Percentiles rank a stretch among this genome's conserved stretches.
These are phyloP conservation scores for Schizochytrium sp. DNA, from an alignment of 108 stramenopile genomes.

Conservation along the genomic window DNA sequence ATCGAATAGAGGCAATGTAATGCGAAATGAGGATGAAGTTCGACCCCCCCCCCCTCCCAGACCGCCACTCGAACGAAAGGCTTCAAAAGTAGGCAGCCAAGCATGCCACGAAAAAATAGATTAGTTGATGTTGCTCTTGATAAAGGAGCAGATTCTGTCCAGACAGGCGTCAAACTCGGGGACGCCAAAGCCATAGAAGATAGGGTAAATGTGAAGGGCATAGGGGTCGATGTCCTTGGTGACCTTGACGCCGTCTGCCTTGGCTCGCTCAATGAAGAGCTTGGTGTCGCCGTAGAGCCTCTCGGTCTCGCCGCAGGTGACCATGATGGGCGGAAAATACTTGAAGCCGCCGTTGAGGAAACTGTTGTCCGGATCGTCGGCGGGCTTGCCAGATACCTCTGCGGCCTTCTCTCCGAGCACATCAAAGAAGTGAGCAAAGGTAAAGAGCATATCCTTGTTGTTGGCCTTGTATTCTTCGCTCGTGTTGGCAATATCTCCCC, in stretches of 20 bases:
- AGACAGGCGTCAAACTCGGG: background rate
- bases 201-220: background rate
- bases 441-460: background rate
- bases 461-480: background rate
- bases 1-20: no score
- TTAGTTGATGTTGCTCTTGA: background rate
- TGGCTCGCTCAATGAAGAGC: background rate
- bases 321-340: background rate
- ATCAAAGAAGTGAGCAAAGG: background rate
- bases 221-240: background rate
- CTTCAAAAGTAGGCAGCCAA: no score
- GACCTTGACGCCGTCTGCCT: background rate
- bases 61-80: no score
- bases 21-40: no score
- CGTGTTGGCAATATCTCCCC: background rate
- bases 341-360: background rate
- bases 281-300: background rate
- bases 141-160: background rate
- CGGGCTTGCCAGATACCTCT: background rate
- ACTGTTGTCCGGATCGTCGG: background rate
- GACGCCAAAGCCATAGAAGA: background rate
- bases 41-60: no score
- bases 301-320: background rate
- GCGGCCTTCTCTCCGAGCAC: background rate
- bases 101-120: background rate